Percentiles rank a stretch among this genome's conserved stretches.
Evolutionary conservation across 1,284 basidiomycete species (phyloP).

Genomic region (Pyrrhoderma noxium): DNA sequence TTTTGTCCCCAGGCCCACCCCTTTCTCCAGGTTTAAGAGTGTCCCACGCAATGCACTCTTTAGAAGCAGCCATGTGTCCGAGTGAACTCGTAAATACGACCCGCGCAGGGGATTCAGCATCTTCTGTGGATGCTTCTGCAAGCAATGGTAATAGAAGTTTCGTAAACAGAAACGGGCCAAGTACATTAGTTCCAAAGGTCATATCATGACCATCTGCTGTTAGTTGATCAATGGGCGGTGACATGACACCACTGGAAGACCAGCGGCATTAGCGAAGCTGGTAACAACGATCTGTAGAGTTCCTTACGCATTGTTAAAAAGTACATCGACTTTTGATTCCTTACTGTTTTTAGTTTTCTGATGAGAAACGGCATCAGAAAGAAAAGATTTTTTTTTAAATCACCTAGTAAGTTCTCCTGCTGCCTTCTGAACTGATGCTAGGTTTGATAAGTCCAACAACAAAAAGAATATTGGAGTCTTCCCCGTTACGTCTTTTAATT

Average conservation of each 20-base stretch:
- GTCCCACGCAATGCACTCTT: constrained; percentile 13
- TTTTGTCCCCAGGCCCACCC: constrained; percentile 7
- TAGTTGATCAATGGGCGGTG: constrained; percentile 25
- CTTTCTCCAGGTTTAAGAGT: constrained; percentile 13
- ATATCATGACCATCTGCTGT: constrained; percentile 33
- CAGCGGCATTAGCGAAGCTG: not conserved
- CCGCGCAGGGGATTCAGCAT: constrained; percentile 26
- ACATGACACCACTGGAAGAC: constrained; percentile 35
- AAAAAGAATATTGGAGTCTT: constrained; percentile 33
- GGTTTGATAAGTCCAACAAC: constrained; percentile 40
- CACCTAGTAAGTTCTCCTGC: constrained; percentile 34
- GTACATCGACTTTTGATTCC: constrained; percentile 22
- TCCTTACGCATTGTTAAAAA: constrained; percentile 22
- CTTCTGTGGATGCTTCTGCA: constrained; percentile 20
- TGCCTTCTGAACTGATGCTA: constrained; percentile 34
- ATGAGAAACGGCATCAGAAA: not conserved
- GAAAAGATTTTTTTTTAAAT: constrained; percentile 4
- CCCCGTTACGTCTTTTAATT: constrained; percentile 31
- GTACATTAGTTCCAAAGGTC: constrained; percentile 15
- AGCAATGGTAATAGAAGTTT: constrained; percentile 34
- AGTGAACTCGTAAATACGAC: constrained; percentile 32
- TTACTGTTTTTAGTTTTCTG: constrained; percentile 17
- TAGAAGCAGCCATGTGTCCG: constrained; percentile 13
- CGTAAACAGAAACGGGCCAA: constrained; percentile 33
- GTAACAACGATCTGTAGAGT: not conserved